Evolutionary conservation across 1,284 basidiomycete species (phyloP), one percentile per base, ranked within the genome.

Genomic region (Melampsora americana): DNA sequence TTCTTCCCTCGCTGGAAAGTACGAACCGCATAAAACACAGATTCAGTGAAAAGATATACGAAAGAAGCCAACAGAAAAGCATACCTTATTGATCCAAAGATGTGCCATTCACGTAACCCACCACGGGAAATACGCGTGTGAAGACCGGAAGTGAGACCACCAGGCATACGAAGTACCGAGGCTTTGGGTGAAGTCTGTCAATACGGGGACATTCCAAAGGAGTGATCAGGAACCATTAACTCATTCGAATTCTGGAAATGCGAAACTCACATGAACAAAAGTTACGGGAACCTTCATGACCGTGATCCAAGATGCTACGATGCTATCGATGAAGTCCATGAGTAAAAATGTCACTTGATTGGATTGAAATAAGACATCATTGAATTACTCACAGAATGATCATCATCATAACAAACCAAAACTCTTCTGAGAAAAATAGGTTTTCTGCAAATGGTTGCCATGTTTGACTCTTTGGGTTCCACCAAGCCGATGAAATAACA

Each of bases 351-450:
- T 12, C n/a, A 9, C 28, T 56, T 56, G 3, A 20, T 7, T n/a
- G 20, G 16, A 14, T 28, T 23, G 9, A 56, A 32, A 62, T 26
- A 62, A 62, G 9, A 62, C 32, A 62, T 2, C 18, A 62, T 62
- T 35, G 11, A 9, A 35, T 9, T 5, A 32, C 26, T 82, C 77
- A 90, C 90, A 90, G 88, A 28, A 87, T 80, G 2, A 89, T 89
- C 89, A 92, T 90, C 67, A 87, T 86, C 78, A 90, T 82, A 11
- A 86, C 86, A 81, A 87, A 90, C 89, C 89, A 91, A 83, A 90
- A 89, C 79, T 90, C 87, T 81, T 90, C 89, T 77, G 20, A 3
- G 28, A 23, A 56, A 56, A 56, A n/a, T 28, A 56, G 28, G 16
- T 89, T 88, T 56, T 84, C 86, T 77, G 89, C 82, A 71, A 90